Conservation (phyloP, 495 filamentous ascomycete genomes). For the Xylaria venustula region DNA sequence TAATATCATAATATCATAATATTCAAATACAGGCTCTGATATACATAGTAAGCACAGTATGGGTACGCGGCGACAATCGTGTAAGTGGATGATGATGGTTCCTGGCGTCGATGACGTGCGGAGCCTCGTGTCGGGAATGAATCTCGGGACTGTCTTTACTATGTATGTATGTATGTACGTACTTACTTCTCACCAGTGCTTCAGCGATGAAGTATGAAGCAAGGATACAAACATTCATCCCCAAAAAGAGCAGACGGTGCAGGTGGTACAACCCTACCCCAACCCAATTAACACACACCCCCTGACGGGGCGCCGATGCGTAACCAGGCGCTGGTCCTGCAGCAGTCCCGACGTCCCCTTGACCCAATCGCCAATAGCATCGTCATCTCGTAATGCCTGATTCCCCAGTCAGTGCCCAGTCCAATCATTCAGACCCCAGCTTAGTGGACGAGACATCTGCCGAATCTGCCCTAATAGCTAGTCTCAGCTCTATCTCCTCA, state of each 20-base stretch:
- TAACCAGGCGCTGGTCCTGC: slow-evolving; percentile 6
- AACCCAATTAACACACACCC: slow-evolving; percentile 3
- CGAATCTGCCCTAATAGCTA: slow-evolving; percentile 10
- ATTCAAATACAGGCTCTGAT: too few relatives aligned
- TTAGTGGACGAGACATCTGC: slow-evolving; percentile 10
- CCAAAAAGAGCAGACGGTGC: neutral
- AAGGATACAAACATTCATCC: neutral
- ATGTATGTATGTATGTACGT: too few relatives aligned
- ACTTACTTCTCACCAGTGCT: too few relatives aligned
- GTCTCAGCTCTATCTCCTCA: slow-evolving; percentile 13
- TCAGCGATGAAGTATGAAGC: too few relatives aligned
- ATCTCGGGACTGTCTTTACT: neutral
- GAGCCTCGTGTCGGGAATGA: neutral
- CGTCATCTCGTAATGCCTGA: neutral
- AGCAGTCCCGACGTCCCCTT: neutral
- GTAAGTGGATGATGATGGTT: neutral
- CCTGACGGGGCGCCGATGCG: neutral
- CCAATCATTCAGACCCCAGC: neutral
- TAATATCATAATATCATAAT: too few relatives aligned
- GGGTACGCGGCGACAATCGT: too few relatives aligned
- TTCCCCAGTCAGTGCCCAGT: neutral
- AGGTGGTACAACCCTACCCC: neutral
- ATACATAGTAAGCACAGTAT: neutral
- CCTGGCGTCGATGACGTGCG: neutral
- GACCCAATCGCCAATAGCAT: slow-evolving; percentile 2